phyloP scores from a whole-genome alignment of 768 basidiomycete genomes.

The Podaxis mareebaensis region DNA sequence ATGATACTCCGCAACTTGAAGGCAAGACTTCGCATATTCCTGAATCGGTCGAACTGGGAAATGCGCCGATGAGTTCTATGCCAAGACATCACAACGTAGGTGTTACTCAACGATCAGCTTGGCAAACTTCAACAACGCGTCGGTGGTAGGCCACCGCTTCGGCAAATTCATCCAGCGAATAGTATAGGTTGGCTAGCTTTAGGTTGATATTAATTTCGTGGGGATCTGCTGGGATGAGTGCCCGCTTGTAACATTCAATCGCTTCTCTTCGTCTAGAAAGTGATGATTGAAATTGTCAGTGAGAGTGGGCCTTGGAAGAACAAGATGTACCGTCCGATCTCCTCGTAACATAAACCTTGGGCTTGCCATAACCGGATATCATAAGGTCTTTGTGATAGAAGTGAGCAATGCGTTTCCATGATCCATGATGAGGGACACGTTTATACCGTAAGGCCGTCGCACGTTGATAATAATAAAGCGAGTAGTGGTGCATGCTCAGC shows the following conservation, averaged over 20 bases:
- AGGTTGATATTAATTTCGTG: constrained; percentile 73
- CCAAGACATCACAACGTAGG: constrained; percentile 22
- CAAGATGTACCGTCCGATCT: constrained; percentile 68
- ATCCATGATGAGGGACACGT: constrained; percentile 6
- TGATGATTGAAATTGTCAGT: constrained; percentile 1
- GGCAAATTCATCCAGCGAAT: constrained; percentile 60
- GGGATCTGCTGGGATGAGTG: constrained; percentile 78
- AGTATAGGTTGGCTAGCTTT: constrained; percentile 74
- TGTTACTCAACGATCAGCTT: constrained; percentile 53
- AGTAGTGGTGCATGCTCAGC: constrained; percentile 95
- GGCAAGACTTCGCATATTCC: constrained; percentile 81
- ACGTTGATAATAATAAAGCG: constrained; percentile 94
- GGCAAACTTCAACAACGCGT: constrained; percentile 73
- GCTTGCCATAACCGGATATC: constrained; percentile 97
- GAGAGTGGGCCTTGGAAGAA: not conserved
- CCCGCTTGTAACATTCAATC: constrained; percentile 88
- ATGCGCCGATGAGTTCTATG: constrained; percentile 26
- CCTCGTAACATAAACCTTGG: constrained; percentile 91
- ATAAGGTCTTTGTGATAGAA: constrained; percentile 65
- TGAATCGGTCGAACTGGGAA: constrained; percentile 63
- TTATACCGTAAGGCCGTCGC: constrained; percentile 86
- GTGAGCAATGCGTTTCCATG: not conserved
- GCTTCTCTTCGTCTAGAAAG: constrained; percentile 76
- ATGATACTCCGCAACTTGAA: constrained; percentile 83
- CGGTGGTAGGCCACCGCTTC: constrained; percentile 82